These are phyloP conservation scores for Diplosphaera chodatii DNA, from an alignment of 139 green algal genomes.

Conservation along the genomic window DNA sequence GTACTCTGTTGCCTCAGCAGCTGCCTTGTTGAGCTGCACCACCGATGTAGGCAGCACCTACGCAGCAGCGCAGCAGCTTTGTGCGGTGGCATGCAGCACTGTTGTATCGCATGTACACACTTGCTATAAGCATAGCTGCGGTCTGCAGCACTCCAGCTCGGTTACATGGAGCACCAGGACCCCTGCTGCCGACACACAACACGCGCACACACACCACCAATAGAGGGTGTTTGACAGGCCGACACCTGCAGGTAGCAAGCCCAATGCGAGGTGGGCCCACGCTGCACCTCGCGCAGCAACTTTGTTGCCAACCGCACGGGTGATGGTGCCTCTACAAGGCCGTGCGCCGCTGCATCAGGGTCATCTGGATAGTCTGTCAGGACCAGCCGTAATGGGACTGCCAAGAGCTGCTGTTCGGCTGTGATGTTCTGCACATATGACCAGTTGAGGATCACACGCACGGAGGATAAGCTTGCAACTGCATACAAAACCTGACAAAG, in stretches of 20 bases:
- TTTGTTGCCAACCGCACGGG: slow-evolving; percentile 59
- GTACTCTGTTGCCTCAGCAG: slow-evolving; percentile 43
- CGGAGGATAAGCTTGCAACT: no score
- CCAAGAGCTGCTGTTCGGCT: slow-evolving; percentile 37
- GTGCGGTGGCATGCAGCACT: no score
- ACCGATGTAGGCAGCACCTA: slow-evolving; percentile 49
- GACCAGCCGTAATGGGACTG: slow-evolving; percentile 59
- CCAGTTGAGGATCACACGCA: no score
- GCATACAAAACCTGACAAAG: no score
- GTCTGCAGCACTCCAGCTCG: no score
- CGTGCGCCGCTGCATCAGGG: slow-evolving; percentile 36
- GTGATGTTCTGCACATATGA: slow-evolving; percentile 28
- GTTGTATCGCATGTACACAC: no score
- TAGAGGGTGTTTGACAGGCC: no score
- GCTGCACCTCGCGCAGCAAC: slow-evolving; percentile 47
- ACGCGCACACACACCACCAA: no score
- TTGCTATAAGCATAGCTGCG: no score
- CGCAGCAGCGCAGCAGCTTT: no score
- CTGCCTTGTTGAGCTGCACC: slow-evolving; percentile 34
- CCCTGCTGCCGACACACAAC: no score
- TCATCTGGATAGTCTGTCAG: slow-evolving; percentile 59
- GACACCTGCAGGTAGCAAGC: slow-evolving; percentile 42
- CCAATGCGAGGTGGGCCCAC: slow-evolving; percentile 38
- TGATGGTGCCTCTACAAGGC: slow-evolving; percentile 55
- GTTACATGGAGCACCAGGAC: no score